Evolutionary conservation across 139 green algal species (phyloP).

Genomic region (Nannochloris sp.): DNA sequence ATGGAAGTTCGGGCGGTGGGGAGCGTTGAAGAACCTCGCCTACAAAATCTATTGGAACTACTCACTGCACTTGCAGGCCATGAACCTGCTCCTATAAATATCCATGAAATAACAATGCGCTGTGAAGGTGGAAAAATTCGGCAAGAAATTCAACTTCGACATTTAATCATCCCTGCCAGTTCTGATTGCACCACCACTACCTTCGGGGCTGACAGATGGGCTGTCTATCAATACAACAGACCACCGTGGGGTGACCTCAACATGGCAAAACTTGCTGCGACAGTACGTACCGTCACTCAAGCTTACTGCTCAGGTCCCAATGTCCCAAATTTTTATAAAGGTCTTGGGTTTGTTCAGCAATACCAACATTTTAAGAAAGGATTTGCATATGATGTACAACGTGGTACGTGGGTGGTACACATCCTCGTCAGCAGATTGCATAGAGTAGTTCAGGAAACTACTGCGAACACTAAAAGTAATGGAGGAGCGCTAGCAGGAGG

Average conservation of each 20-base stretch:
- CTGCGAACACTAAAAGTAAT: too few relatives aligned
- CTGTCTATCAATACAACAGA: slow-evolving; percentile 13
- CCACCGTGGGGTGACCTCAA: slow-evolving; percentile 9
- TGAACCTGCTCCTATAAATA: background rate
- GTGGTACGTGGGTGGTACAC: background rate
- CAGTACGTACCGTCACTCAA: slow-evolving; percentile 3
- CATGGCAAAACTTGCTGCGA: slow-evolving; percentile 3
- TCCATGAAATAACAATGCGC: slow-evolving; percentile 11
- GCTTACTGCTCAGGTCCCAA: slow-evolving; percentile 4
- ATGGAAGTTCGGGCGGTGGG: background rate
- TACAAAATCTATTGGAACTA: slow-evolving; percentile 1
- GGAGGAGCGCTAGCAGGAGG: background rate
- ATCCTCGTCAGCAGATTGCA: slow-evolving; percentile 10
- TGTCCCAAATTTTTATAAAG: slow-evolving; percentile 16
- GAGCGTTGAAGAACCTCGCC: background rate
- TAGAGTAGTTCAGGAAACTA: background rate
- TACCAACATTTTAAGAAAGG: slow-evolving; percentile 10
- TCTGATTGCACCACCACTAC: background rate
- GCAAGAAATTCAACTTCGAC: slow-evolving; percentile 13
- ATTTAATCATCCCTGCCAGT: background rate
- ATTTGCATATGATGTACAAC: background rate
- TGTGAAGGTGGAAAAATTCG: background rate
- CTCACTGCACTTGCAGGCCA: slow-evolving; percentile 3
- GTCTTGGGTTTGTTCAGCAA: slow-evolving; percentile 10
- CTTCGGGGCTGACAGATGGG: slow-evolving; percentile 6